Evolutionary conservation across 164 flowering plant species (phyloP).

Genomic region (Berberis vulgaris): DNA sequence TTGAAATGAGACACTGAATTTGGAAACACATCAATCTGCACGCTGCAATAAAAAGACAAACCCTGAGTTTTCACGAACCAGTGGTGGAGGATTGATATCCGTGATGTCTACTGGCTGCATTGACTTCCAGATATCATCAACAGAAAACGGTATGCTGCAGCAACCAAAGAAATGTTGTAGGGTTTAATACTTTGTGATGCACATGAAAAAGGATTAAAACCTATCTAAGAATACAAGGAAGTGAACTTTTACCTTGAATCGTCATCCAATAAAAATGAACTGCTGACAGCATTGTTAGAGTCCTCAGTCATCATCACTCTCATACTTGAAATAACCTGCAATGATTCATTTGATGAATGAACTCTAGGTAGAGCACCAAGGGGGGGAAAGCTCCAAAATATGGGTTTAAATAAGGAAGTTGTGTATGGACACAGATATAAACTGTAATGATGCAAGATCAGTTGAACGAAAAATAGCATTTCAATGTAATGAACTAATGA

Average conservation of each 20-base stretch:
- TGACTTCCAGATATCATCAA: constrained; percentile 90
- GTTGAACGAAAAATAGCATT: too few relatives aligned
- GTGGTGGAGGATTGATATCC: constrained; percentile 80
- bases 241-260: constrained; percentile 71
- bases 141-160: constrained; percentile 92
- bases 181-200: background rate
- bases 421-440: background rate
- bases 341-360: constrained; percentile 2
- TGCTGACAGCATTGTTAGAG: constrained; percentile 79
- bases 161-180: background rate
- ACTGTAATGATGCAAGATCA: background rate
- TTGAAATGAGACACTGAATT: too few relatives aligned
- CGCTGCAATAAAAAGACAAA: constrained; percentile 78
- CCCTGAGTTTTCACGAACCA: constrained; percentile 88
- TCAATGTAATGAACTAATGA: too few relatives aligned
- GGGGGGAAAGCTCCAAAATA: background rate
- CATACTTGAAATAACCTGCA: constrained; percentile 88
- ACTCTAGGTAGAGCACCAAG: background rate
- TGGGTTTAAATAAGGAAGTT: background rate
- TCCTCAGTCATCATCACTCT: constrained; percentile 91
- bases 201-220: background rate
- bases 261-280: constrained; percentile 84
- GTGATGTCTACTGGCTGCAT: constrained; percentile 65
- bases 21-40: constrained; percentile 28
- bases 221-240: background rate